Evolutionary conservation across 306 rosid genomes (phyloP).

Genomic region (Boehmeria nivea): DNA sequence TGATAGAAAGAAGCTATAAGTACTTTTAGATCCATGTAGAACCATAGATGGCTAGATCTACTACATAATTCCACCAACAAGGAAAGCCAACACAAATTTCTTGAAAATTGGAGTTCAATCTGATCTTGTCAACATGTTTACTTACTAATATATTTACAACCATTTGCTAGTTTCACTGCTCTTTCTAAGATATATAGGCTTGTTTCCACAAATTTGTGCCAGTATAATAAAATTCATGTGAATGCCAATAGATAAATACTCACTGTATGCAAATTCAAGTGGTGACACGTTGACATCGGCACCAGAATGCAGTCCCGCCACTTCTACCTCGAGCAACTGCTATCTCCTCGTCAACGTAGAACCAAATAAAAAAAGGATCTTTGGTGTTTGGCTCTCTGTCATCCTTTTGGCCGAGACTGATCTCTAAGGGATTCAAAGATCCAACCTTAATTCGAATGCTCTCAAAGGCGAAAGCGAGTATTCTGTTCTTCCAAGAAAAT

Average conservation of each 20-base stretch:
- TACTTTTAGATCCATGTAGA: no score
- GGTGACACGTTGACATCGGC: slow-evolving; percentile 56
- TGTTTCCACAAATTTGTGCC: no score
- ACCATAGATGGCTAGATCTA: no score
- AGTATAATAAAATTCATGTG: no score
- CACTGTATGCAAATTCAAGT: slow-evolving; percentile 19
- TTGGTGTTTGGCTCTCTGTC: slow-evolving; percentile 66
- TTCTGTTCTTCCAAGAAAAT: slow-evolving; percentile 71
- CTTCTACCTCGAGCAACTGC: slow-evolving; percentile 93
- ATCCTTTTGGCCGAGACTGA: slow-evolving; percentile 67
- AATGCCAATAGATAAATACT: no score
- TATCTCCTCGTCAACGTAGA: slow-evolving; percentile 86
- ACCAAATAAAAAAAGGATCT: slow-evolving; percentile 90
- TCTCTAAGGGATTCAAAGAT: slow-evolving; percentile 64
- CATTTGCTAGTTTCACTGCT: background rate
- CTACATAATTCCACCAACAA: no score
- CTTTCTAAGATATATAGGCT: background rate
- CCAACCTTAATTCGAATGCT: slow-evolving; percentile 64
- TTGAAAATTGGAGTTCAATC: no score
- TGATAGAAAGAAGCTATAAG: no score
- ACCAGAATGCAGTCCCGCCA: slow-evolving; percentile 95
- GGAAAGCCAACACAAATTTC: no score
- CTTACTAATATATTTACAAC: background rate
- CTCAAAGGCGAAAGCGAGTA: slow-evolving; percentile 73
- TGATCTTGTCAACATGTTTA: no score